Evolutionary conservation across 2,329 filamentous ascomycete genomes (phyloP), one percentile per base, ranked within the genome.

Genomic region (Plenodomus tracheiphilus): DNA sequence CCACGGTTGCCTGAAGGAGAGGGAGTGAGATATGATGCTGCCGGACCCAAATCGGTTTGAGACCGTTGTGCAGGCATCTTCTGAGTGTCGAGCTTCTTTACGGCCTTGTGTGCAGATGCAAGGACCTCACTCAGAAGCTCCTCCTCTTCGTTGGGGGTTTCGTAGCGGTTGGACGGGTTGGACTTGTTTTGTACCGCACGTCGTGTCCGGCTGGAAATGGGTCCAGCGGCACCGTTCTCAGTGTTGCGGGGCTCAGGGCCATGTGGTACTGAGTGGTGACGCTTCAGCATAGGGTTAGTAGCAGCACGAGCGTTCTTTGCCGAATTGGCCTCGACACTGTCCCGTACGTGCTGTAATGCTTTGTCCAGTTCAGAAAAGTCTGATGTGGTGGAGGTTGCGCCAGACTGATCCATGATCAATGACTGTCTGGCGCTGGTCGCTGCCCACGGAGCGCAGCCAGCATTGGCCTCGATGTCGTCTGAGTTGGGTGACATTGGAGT

Each of bases 81-180:
- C 81, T 59, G 69, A 39, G 57, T 53, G 48, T 85, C 89, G 51
- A 96, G 78, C 9, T 85, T 85, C 67, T 84, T 87, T 65, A 89
- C 88, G 7, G 86, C 89, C 53, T 83, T 84, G 62, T 87, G 86
- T 0, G 91, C 89, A 5, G 89, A 90, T 41, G 85, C 82, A 36
- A 97, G 79, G 17, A 86, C 91, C 73, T 99, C 94, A 60, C 97
- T 92, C 9, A 97, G 80, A 9, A 99, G 81, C 74, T 99, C 94
- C 51, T 99, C 94, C 68, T 97, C 93, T 73, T 99, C 94, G 64
- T 96, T 92, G 1, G 94, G 91, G 0, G 92, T 92, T 67, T 99
- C 94, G 68, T 97, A 97, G 54, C 90, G 87, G 62, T 89, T 87
- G 41, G 88, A 85, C 4, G 88, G 88, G 54, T 91, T 87, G 4